Conservation (phyloP, 1,284 basidiomycete genomes). For the Neotropicomus parvogracilis region DNA sequence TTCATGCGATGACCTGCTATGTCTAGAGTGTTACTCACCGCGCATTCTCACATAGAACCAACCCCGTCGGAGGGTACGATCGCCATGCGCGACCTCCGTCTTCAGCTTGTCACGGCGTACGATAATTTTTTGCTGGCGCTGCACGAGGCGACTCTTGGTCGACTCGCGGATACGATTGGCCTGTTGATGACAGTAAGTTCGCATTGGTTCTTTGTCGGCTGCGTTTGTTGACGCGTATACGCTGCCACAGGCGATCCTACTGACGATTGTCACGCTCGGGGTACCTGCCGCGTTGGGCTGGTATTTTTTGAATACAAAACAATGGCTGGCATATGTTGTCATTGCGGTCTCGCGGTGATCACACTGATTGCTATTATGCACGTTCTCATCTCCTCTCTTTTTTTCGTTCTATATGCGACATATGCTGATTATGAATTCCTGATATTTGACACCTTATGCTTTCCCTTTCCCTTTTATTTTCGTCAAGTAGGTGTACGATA, state of each 20-base stretch:
- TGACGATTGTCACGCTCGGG: slow-evolving; percentile 22
- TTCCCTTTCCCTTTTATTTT: background rate
- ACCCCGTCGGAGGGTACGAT: slow-evolving; percentile 25
- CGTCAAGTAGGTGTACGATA: slow-evolving; percentile 1
- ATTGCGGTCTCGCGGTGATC: slow-evolving; percentile 6
- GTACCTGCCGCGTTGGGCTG: slow-evolving; percentile 18
- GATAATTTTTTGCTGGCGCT: slow-evolving; percentile 15
- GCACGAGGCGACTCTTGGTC: slow-evolving; percentile 26
- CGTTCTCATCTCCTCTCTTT: background rate
- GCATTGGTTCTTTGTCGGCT: background rate
- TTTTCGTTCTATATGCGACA: slow-evolving; percentile 4
- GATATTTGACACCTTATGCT: slow-evolving; percentile 4
- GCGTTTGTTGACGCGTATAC: background rate
- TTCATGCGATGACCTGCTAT: background rate
- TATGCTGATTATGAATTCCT: slow-evolving; percentile 4
- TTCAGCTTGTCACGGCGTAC: slow-evolving; percentile 22
- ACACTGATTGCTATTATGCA: background rate
- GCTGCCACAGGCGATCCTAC: slow-evolving; percentile 15
- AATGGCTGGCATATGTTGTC: slow-evolving; percentile 17
- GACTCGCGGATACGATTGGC: slow-evolving; percentile 23
- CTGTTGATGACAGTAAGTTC: slow-evolving; percentile 18
- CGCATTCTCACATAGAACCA: slow-evolving; percentile 19
- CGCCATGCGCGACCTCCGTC: slow-evolving; percentile 23
- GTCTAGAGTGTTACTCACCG: background rate
- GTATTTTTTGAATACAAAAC: slow-evolving; percentile 15